Evolutionary conservation across 2,329 filamentous ascomycete species (phyloP), one percentile per base, ranked within the genome.

Genomic region (Trichoderma polysporum): DNA sequence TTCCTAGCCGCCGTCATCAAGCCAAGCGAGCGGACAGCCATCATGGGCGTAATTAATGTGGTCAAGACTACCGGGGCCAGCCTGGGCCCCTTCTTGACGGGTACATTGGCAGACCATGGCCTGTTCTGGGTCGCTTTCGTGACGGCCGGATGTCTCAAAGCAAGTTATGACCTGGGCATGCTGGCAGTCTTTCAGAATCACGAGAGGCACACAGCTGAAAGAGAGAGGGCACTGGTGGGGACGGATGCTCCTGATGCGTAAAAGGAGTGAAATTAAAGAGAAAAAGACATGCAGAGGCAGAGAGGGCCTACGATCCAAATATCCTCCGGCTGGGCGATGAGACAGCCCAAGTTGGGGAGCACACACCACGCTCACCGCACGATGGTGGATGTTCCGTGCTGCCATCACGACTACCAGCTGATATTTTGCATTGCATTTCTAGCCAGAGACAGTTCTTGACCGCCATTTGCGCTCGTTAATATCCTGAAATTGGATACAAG

Each of bases 31-130:
- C 84, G 91, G 1, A 93, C 90, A 0, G 88, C 89, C 0, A 85
- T 91, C 12, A 89, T 93, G 85, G 91, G 90, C 0, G 79, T 88
- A 0, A 82, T 91, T 3, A 92, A 91, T 69, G 86, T 90, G 0
- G 85, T 90, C 31, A 91, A 91, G 77, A 92, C 90, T 0, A 79
- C 83, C 6, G 82, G 84, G 5, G 85, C 89, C 74, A 89, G 85
- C 66, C 73, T 86, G 1, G 90, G 90, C 0, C 88, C 89, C 0
- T 74, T 87, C 0, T 79, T 90, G 19, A 91, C 90, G 0, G 91
- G 90, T n/a, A 72, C 87, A 0, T 73, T 92, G 52, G 87, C 87
- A 0, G 82, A 82, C 1, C 78, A 79, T 2, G 78, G 82, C 3
- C 74, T 84, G 9, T 90, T 90, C 72, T 88, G 89, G 79, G 79